phyloP scores from a whole-genome alignment of 2,329 filamentous ascomycete genomes.

The Colletotrichum sp. region DNA sequence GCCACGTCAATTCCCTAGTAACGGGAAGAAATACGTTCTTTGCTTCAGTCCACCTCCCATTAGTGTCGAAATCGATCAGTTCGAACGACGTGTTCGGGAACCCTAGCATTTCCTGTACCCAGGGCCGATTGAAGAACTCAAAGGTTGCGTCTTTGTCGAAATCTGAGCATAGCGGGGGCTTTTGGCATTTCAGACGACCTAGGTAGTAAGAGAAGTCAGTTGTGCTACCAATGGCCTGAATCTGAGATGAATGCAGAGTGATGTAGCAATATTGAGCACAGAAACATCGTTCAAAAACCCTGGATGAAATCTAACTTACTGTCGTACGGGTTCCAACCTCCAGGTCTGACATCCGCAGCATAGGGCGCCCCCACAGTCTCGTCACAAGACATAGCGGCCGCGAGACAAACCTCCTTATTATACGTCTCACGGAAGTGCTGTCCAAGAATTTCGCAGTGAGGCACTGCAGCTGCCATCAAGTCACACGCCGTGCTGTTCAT shows the following conservation, averaged over 20 bases:
- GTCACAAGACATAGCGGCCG: not conserved
- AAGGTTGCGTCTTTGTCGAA: not conserved
- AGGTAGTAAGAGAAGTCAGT: accelerated
- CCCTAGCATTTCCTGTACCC: not conserved
- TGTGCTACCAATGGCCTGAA: accelerated
- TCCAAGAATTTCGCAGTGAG: not conserved
- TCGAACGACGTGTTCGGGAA: not conserved
- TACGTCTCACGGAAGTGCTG: not conserved
- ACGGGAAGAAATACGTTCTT: not conserved
- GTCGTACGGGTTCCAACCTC: not conserved
- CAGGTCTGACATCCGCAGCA: not conserved
- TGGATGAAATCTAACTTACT: not conserved
- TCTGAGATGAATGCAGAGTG: accelerated
- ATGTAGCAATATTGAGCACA: not conserved
- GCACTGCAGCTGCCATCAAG: not conserved
- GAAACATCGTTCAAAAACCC: accelerated
- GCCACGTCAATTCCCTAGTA: not conserved
- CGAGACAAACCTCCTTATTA: not conserved
- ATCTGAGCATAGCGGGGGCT: not conserved
- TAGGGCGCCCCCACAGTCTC: not conserved
- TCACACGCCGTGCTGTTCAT: not conserved
- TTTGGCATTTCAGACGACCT: not conserved
- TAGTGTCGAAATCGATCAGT: not conserved
- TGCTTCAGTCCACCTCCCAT: not conserved
- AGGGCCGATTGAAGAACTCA: not conserved